These are phyloP conservation scores for Lecanicillium sp. DNA, from an alignment of 2,329 filamentous ascomycete genomes.

Conservation along the genomic window DNA sequence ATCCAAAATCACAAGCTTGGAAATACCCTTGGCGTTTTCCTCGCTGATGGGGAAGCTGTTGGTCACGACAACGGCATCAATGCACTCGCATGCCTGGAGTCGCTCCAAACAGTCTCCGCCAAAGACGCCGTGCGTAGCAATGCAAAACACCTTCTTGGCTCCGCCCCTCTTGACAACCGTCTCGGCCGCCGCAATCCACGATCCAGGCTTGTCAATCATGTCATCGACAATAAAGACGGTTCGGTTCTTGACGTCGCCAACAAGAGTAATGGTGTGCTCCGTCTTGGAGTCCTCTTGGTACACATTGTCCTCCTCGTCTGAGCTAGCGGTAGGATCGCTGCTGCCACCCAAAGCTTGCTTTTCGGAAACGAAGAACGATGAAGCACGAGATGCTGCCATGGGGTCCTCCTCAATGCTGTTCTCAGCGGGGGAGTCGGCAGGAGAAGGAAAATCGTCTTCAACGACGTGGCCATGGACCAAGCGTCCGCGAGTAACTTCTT, in stretches of 20 bases:
- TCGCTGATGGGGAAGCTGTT: constrained; percentile 91
- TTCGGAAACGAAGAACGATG: constrained; percentile 66
- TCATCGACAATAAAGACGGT: constrained; percentile 95
- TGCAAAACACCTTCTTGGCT: constrained; percentile 92
- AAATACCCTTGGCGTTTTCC: constrained; percentile 59
- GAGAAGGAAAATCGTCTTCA: constrained; percentile 83
- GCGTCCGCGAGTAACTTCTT: constrained; percentile 85
- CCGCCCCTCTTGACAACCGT: constrained; percentile 88
- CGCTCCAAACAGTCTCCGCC: constrained; percentile 83
- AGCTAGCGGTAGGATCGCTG: constrained; percentile 71
- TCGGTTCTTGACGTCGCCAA: constrained; percentile 82
- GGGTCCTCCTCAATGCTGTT: constrained; percentile 66
- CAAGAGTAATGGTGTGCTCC: constrained; percentile 95
- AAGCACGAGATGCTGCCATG: constrained; percentile 73
- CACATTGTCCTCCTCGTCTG: constrained; percentile 90
- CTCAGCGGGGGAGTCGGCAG: constrained; percentile 59
- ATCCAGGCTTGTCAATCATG: constrained; percentile 96
- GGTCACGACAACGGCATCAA: constrained; percentile 88
- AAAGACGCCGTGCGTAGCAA: constrained; percentile 94
- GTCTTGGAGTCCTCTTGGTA: constrained; percentile 63
- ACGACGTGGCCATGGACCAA: constrained; percentile 93
- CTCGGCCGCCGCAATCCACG: constrained; percentile 96
- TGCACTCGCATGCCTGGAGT: constrained; percentile 86
- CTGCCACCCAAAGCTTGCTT: constrained; percentile 69
- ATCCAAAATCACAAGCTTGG: constrained; percentile 84